phyloP scores from a whole-genome alignment of 768 basidiomycete species.

The Collybia nuda region DNA sequence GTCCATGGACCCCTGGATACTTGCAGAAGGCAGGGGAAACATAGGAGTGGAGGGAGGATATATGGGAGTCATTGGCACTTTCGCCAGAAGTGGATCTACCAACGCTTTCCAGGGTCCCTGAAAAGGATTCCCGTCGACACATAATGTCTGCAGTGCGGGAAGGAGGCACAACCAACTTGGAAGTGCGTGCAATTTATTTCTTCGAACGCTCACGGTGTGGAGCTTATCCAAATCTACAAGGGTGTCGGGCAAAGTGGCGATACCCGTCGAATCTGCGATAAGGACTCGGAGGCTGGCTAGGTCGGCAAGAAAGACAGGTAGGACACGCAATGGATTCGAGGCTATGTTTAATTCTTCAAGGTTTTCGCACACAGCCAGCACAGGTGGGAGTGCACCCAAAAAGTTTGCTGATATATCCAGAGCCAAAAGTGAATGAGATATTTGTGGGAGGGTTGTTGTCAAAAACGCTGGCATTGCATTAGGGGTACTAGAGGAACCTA shows the following conservation, averaged over 20 bases:
- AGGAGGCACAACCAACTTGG: slow-evolving; percentile 96
- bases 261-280: slow-evolving; percentile 89
- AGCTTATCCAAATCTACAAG: slow-evolving; percentile 74
- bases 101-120: slow-evolving; percentile 91
- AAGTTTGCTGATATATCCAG: slow-evolving; percentile 93
- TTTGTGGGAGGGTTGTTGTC: slow-evolving; percentile 64
- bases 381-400: slow-evolving; percentile 78
- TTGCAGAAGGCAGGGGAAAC: slow-evolving; percentile 50
- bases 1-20: slow-evolving; percentile 35
- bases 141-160: slow-evolving; percentile 79
- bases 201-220: slow-evolving; percentile 85
- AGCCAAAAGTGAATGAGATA: slow-evolving; percentile 78
- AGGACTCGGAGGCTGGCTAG: slow-evolving; percentile 80
- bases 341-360: slow-evolving; percentile 95
- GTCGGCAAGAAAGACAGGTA: slow-evolving; percentile 86
- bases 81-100: slow-evolving; percentile 78
- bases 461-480: slow-evolving; percentile 80
- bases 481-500: slow-evolving; percentile 78
- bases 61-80: slow-evolving; percentile 54
- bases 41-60: slow-evolving; percentile 69
- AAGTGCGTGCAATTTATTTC: slow-evolving; percentile 84
- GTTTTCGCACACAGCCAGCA: slow-evolving; percentile 73
- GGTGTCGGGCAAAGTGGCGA: slow-evolving; percentile 72
- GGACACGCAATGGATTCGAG: slow-evolving; percentile 85
- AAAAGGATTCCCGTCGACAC: slow-evolving; percentile 96